A percentile compares a stretch with the other conserved stretches of the same genome.
Conservation (phyloP, 1,284 basidiomycete species). For the Agaricales sp. region DNA sequence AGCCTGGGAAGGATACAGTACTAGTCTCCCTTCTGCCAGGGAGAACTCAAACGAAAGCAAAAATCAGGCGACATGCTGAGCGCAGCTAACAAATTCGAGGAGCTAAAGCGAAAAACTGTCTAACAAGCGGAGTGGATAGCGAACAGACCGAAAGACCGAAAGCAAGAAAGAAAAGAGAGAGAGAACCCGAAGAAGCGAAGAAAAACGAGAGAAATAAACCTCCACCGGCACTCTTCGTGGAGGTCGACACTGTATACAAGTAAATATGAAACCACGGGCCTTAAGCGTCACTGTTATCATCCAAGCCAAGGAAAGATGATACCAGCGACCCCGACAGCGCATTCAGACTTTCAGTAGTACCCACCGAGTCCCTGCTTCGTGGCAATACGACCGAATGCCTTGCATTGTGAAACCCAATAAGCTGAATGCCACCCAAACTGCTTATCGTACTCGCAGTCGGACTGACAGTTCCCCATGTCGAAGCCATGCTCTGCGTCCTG, state of each 20-base stretch:
- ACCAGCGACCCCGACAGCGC: neutral
- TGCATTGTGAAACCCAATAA: slow-evolving; percentile 1
- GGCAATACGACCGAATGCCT: neutral
- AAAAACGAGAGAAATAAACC: neutral
- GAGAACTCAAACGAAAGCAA: no score
- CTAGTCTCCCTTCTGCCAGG: no score
- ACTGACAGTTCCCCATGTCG: neutral
- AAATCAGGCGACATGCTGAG: no score
- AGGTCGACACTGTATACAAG: neutral
- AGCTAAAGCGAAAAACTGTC: no score
- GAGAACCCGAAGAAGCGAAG: neutral
- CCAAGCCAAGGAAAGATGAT: neutral
- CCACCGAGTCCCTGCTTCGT: neutral
- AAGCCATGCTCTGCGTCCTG: neutral
- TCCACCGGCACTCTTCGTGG: neutral
- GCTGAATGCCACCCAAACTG: neutral
- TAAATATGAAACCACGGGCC: neutral
- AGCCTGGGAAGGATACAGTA: no score
- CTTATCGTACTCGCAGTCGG: neutral
- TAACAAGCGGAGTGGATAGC: no score
- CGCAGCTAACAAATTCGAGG: no score
- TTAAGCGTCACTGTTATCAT: neutral
- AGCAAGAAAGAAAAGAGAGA: neutral
- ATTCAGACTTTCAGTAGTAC: neutral
- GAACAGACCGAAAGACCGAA: no score